These are phyloP conservation scores for Populus tomentosa DNA, from an alignment of 441 rosid genomes.

Conservation along the genomic window DNA sequence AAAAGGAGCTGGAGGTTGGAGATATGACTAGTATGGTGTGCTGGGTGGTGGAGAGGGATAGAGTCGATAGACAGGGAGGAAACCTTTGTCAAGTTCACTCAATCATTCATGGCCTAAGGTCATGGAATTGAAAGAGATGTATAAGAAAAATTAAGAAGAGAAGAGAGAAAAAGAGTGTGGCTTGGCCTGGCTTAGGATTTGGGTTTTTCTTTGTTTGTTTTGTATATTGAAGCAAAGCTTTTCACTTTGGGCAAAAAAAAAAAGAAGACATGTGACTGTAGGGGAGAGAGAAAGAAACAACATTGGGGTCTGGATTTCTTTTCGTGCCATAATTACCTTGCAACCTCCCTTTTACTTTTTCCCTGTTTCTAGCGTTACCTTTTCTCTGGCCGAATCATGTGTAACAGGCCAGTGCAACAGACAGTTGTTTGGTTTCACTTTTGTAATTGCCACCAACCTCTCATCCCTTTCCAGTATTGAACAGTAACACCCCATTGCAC, in stretches of 20 bases:
- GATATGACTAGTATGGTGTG: conserved; percentile 26
- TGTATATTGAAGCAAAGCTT: conserved; percentile 26
- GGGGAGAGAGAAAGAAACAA: conserved; percentile 17
- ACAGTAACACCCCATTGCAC: background rate
- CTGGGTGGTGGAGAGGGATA: conserved; percentile 11
- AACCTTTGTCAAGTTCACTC: conserved; percentile 31
- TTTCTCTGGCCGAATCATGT: conserved; percentile 50
- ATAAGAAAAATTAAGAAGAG: conserved; percentile 13
- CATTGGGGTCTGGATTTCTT: conserved; percentile 22
- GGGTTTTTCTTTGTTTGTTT: conserved; percentile 36
- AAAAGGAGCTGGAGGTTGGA: conserved; percentile 22
- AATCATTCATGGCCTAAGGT: conserved; percentile 26
- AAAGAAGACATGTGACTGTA: background rate
- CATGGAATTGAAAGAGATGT: conserved; percentile 14
- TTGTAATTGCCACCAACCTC: conserved; percentile 20
- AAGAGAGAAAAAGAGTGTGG: conserved; percentile 8
- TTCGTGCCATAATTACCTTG: conserved; percentile 41
- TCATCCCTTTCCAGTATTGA: background rate
- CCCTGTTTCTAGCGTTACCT: conserved; percentile 29
- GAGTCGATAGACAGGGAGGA: conserved; percentile 19
- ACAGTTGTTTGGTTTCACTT: conserved; percentile 27
- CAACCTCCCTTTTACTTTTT: conserved; percentile 19
- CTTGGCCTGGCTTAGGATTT: conserved; percentile 21
- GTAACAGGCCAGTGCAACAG: conserved; percentile 34
- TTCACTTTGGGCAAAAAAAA: conserved; percentile 17